Base-by-base conservation (phyloP, 768 basidiomycete species). In the Hygrophoropsis aurantiaca region DNA sequence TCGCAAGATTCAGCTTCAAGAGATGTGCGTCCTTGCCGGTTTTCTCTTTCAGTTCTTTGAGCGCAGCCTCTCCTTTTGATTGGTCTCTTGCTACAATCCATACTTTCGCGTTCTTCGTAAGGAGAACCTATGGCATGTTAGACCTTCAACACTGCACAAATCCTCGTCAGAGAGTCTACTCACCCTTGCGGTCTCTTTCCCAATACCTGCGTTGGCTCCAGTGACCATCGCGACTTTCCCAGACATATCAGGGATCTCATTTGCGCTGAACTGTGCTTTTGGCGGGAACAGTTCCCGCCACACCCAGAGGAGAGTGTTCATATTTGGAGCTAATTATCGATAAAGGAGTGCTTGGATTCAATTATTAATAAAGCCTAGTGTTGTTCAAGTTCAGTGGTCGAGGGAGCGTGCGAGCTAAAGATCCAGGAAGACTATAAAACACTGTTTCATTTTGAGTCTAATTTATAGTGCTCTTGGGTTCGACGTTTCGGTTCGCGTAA, bases 171-270 rank as follows among this genome's bases (percentile, higher is more conserved):
- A 34, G n/a, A 11, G n/a, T 11, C 33, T 11, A 34, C n/a, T 34
- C 13, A 46, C 45, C 30, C 70, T 18, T 13, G 45, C 50, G 5
- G 72, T 75, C 50, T 74, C 73, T 43, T 74, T 74, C 6, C 78
- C 77, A 36, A 79, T 66, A 11, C 77, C 76, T 8, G 71, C 59
- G 55, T 76, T 77, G 1, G 66, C 74, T 5, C 79, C 79, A 4
- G 77, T 79, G 3, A 79, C 60, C 30, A 69, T 50, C 39, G 61
- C 54, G n/a, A 66, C 62, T 46, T 64, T 69, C 6, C 65, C 62
- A 5, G 58, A 46, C 42, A 70, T 59, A 51, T 68, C 63, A 27
- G 68, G 67, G n/a, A 69, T 62, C 34, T 70, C 55, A 33, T 55
- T 50, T 19, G 44, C 53, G 15, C 39, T 48, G 47, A 55, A 66